Evolutionary conservation across 2,329 filamentous ascomycete species (phyloP).

Genomic region (Beauveria pseudobassiana): DNA sequence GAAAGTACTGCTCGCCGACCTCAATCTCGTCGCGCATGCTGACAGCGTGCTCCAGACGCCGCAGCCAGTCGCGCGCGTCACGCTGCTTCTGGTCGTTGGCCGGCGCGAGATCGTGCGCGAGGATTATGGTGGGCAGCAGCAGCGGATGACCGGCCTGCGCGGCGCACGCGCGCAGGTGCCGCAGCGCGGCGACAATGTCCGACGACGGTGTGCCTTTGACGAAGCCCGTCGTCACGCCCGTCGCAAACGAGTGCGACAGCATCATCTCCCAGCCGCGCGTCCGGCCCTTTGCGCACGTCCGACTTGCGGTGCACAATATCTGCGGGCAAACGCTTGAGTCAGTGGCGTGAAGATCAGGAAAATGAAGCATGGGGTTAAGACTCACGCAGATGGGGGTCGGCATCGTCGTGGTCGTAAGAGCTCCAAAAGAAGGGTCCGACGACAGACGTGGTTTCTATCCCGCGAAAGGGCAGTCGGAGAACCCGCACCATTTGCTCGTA

Average conservation of each 20-base stretch:
- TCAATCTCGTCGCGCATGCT: slow-evolving; percentile 54
- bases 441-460: slow-evolving; percentile 50
- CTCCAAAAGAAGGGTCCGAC: slow-evolving; percentile 60
- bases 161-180: slow-evolving; percentile 42
- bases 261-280: slow-evolving; percentile 60
- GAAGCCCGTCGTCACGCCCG: slow-evolving; percentile 50
- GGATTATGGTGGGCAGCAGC: slow-evolving; percentile 50
- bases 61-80: slow-evolving; percentile 54
- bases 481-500: slow-evolving; percentile 51
- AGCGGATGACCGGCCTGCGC: slow-evolving; percentile 48
- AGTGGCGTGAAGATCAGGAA: neutral
- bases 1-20: slow-evolving; percentile 46
- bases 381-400: slow-evolving; percentile 50
- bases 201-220: slow-evolving; percentile 54
- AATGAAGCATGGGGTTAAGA: slow-evolving; percentile 1
- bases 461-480: slow-evolving; percentile 46
- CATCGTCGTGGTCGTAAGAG: slow-evolving; percentile 47
- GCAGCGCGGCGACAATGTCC: slow-evolving; percentile 41
- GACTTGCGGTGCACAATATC: slow-evolving; percentile 58
- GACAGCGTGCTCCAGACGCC: slow-evolving; percentile 53
- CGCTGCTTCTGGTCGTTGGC: slow-evolving; percentile 55
- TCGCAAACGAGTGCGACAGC: slow-evolving; percentile 49
- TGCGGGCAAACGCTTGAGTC: slow-evolving; percentile 16
- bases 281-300: slow-evolving; percentile 56
- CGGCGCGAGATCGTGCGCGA: slow-evolving; percentile 49